Base-by-base conservation (phyloP, 2,329 filamentous ascomycete species). In the Hymenoscyphus repandus region DNA sequence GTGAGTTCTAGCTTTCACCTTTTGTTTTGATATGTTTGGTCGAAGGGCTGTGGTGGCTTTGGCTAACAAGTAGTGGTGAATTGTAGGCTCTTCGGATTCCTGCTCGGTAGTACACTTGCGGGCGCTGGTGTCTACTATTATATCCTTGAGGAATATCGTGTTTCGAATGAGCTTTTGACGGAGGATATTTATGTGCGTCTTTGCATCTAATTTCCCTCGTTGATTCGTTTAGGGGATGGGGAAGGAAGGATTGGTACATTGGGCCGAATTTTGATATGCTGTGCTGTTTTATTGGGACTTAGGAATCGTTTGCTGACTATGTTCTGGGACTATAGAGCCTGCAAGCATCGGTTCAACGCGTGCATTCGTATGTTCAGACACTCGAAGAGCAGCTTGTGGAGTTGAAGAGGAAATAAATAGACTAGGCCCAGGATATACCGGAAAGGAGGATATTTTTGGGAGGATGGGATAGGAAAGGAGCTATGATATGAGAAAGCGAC, bases 101-200 rank as follows among this genome's bases (percentile, higher is more conserved):
- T 97, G 45, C 77, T 93, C 57, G 92, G 92, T 59, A 84, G 87
- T 56, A 85, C 87, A 42, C 75, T 90, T 47, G 85, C 91, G 40
- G 90, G 90, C 63, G 80, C 79, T 47, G 85, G 82, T 52, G 86
- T 95, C 62, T 97, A 96, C 74, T 90, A 89, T 69, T 97, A 97
- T 70, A 81, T 96, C 59, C 74, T 97, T 62, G 83, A 92, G 68
- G 91, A 97, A 71, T 97, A 96, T 76, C 90, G 90, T 73, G 78
- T 90, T 39, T 88, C 90, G 61, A 97, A 96, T 74, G 88, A 95
- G 72, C 79, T 96, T 66, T 75, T 97, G 71, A 92, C 86, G 54
- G 90, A 96, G 72, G 92, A 97, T 72, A 96, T 97, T 69, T 92
- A 92, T 72, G 92, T 96, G 80, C 71, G 89, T 85, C 61, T 66